A percentile compares a stretch with the other conserved stretches of the same genome.
phyloP scores from a whole-genome alignment of 108 stramenopile genomes.

The Nitzschia sp. region DNA sequence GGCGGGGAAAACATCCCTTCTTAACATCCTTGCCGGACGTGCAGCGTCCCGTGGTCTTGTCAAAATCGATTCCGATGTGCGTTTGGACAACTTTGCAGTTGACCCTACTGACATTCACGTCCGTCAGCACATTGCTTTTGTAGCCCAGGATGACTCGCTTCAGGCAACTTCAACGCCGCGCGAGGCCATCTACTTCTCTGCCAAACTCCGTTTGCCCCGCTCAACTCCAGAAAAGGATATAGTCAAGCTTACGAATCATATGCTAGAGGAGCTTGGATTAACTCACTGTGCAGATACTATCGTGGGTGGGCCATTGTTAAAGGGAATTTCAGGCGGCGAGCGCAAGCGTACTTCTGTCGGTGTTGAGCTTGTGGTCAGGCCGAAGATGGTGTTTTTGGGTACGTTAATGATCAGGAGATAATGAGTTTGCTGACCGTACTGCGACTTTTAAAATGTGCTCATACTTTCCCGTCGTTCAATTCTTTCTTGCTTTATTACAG shows the following conservation, averaged over 20 bases:
- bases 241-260: conserved; percentile 60
- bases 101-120: conserved; percentile 68
- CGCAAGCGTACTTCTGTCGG: conserved; percentile 74
- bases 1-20: conserved; percentile 78
- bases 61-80: conserved; percentile 55
- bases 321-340: conserved; percentile 81
- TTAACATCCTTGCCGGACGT: conserved; percentile 83
- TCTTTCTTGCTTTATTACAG: too few relatives aligned
- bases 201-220: conserved; percentile 71
- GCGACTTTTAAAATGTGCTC: too few relatives aligned
- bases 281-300: conserved; percentile 67
- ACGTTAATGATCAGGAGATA: too few relatives aligned
- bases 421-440: too few relatives aligned
- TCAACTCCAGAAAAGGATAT: conserved; percentile 59
- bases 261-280: conserved; percentile 79
- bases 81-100: conserved; percentile 64
- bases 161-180: conserved; percentile 81
- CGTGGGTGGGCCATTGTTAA: conserved; percentile 67
- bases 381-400: conserved; percentile 62
- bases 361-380: conserved; percentile 75
- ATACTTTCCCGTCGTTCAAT: too few relatives aligned
- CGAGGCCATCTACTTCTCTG: conserved; percentile 87
- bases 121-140: conserved; percentile 83
- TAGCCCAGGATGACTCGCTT: conserved; percentile 85
- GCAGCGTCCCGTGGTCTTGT: conserved; percentile 39